A percentile compares a stretch with the other conserved stretches of the same genome.
Evolutionary conservation across 2,329 filamentous ascomycete species (phyloP).

Genomic region (Dendryphion nanum): DNA sequence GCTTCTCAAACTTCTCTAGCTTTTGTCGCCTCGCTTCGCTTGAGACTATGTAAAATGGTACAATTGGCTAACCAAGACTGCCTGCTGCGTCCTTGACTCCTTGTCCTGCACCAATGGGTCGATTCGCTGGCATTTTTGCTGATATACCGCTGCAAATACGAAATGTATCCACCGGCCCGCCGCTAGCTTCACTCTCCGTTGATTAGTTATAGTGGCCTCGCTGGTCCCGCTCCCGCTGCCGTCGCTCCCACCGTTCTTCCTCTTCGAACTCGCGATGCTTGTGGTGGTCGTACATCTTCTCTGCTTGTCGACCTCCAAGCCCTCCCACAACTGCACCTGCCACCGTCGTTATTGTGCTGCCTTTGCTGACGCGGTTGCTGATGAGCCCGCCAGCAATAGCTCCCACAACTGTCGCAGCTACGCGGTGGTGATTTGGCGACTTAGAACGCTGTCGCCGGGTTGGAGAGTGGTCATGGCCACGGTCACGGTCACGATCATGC

Average conservation of each 20-base stretch:
- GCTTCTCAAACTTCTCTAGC: too few species aligned
- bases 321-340: constrained; percentile 37
- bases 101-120: too few species aligned
- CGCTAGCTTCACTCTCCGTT: too few species aligned
- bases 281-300: constrained; percentile 23
- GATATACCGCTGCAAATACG: too few species aligned
- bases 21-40: too few species aligned
- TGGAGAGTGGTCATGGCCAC: constrained; percentile 19
- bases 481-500: neutral
- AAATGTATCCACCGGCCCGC: too few species aligned
- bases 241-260: constrained; percentile 9
- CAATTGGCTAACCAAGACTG: too few species aligned
- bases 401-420: constrained; percentile 28
- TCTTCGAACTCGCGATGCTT: constrained; percentile 10
- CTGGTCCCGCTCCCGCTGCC: constrained; percentile 5
- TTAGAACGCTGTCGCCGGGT: constrained; percentile 15
- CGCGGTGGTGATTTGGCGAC: constrained; percentile 22
- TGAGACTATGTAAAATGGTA: too few species aligned
- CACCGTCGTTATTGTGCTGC: constrained; percentile 29
- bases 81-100: too few species aligned
- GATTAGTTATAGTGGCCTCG: too few species aligned
- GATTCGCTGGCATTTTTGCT: too few species aligned
- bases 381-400: constrained; percentile 34
- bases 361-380: constrained; percentile 17
- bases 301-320: constrained; percentile 26